Percentiles rank a stretch among this genome's conserved stretches.
Evolutionary conservation across 257 asterid genomes (phyloP).

Genomic region (Cruciata laevipes): DNA sequence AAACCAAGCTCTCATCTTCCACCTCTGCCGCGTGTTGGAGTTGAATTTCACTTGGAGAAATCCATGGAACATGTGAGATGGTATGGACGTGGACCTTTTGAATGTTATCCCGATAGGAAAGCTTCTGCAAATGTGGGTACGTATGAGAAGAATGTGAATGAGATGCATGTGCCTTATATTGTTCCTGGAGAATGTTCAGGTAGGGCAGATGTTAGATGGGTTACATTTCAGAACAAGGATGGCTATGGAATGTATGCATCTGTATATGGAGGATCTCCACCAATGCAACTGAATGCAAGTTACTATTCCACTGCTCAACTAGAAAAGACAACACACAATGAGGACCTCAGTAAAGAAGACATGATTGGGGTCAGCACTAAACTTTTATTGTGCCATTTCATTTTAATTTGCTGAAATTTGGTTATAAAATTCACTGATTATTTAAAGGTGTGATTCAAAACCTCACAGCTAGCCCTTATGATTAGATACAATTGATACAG

Average conservation of each 20-base stretch:
- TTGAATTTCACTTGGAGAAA: conserved; percentile 68
- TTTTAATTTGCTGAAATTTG: neutral
- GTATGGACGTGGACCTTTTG: conserved; percentile 94
- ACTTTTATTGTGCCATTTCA: neutral
- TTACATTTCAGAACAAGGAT: conserved; percentile 55
- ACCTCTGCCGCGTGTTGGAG: conserved; percentile 92
- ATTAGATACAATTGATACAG: neutral
- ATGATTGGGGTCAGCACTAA: conserved; percentile 60
- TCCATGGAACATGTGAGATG: conserved; percentile 65
- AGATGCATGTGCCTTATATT: conserved; percentile 89
- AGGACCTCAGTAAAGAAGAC: conserved; percentile 63
- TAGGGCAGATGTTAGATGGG: conserved; percentile 94
- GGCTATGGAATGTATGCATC: conserved; percentile 81
- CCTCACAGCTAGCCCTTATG: neutral
- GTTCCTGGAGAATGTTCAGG: conserved; percentile 81
- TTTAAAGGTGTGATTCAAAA: no score
- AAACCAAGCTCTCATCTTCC: conserved; percentile 69
- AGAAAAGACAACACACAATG: conserved; percentile 69
- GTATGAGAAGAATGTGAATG: conserved; percentile 54
- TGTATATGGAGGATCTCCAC: conserved; percentile 56
- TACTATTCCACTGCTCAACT: conserved; percentile 83
- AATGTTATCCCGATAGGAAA: conserved; percentile 96
- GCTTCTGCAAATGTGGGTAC: conserved; percentile 79
- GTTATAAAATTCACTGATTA: no score
- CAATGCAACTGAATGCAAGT: conserved; percentile 93